Conservation (phyloP, 495 filamentous ascomycete genomes). For the Podospora comata region DNA sequence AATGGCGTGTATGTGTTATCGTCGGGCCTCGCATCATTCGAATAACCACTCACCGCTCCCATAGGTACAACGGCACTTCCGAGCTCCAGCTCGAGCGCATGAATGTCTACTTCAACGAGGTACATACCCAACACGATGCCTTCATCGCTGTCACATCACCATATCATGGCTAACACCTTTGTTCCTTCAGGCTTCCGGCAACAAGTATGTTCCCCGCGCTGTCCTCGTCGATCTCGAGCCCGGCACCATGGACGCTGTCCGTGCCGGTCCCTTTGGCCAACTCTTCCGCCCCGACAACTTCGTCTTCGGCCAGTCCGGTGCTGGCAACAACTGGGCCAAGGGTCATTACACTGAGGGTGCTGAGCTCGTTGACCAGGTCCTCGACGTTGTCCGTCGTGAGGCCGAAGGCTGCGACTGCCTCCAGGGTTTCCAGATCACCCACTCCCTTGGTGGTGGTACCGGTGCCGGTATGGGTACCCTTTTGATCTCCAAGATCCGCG, state of each 20-base stretch:
- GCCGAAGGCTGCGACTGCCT: slow-evolving; percentile 99
- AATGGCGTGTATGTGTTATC: slow-evolving; percentile 60
- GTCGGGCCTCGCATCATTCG: slow-evolving; percentile 5
- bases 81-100: slow-evolving; percentile 99
- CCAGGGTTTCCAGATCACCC: slow-evolving; percentile 99
- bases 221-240: slow-evolving; percentile 99
- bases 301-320: slow-evolving; percentile 98
- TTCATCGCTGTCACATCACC: not conserved
- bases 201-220: slow-evolving; percentile 99
- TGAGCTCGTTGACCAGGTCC: slow-evolving; percentile 95
- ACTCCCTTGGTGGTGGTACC: slow-evolving; percentile 99
- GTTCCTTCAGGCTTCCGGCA: slow-evolving; percentile 69
- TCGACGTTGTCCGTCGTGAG: slow-evolving; percentile 98
- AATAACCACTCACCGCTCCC: slow-evolving; percentile 31
- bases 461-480: slow-evolving; percentile 99
- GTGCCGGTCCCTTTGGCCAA: slow-evolving; percentile 96
- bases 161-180: slow-evolving; percentile 9
- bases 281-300: slow-evolving; percentile 99
- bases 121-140: slow-evolving; percentile 37
- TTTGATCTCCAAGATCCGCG: slow-evolving; percentile 99
- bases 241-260: slow-evolving; percentile 98
- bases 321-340: slow-evolving; percentile 99
- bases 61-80: slow-evolving; percentile 92
- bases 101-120: slow-evolving; percentile 99
- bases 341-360: slow-evolving; percentile 99